These are phyloP conservation scores for Venustampulla echinocandica DNA, from an alignment of 495 filamentous ascomycete species.

Conservation along the genomic window DNA sequence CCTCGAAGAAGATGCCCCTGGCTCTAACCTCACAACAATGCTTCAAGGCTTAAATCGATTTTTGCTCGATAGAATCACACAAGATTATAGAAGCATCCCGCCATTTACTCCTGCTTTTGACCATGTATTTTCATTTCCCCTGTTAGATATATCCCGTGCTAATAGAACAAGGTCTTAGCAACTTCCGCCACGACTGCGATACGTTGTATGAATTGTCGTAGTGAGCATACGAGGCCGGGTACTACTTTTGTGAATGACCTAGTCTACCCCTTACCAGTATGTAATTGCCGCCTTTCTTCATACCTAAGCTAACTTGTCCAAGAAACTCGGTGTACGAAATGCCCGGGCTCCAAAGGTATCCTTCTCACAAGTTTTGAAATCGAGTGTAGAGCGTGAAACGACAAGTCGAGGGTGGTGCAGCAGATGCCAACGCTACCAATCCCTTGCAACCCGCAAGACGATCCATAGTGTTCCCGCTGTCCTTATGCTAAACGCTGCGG, in stretches of 20 bases:
- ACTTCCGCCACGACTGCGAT: constrained; percentile 52
- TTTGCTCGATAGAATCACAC: constrained; percentile 59
- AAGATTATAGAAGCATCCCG: constrained; percentile 57
- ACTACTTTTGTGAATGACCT: constrained; percentile 73
- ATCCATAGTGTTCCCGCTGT: constrained; percentile 73
- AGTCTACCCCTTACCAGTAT: constrained; percentile 61
- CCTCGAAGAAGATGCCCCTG: constrained; percentile 72
- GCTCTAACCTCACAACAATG: constrained; percentile 58
- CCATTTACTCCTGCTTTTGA: constrained; percentile 52
- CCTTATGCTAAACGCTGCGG: constrained; percentile 73
- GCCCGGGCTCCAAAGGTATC: constrained; percentile 44
- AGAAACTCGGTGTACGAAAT: constrained; percentile 40
- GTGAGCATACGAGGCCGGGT: constrained; percentile 61
- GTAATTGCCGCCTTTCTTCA: not conserved
- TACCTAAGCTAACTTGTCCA: not conserved
- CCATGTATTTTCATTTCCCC: constrained; percentile 25
- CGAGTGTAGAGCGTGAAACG: constrained; percentile 76
- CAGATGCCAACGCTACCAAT: constrained; percentile 77
- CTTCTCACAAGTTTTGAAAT: constrained; percentile 78
- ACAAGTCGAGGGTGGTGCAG: constrained; percentile 84
- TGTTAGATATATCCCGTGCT: not conserved
- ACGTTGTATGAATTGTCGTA: constrained; percentile 72
- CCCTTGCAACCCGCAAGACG: constrained; percentile 66
- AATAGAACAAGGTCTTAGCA: constrained; percentile 31
- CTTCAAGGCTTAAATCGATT: constrained; percentile 73